These are phyloP conservation scores for Dunaliella primolecta DNA, from an alignment of 139 green algal genomes.

Conservation along the genomic window DNA sequence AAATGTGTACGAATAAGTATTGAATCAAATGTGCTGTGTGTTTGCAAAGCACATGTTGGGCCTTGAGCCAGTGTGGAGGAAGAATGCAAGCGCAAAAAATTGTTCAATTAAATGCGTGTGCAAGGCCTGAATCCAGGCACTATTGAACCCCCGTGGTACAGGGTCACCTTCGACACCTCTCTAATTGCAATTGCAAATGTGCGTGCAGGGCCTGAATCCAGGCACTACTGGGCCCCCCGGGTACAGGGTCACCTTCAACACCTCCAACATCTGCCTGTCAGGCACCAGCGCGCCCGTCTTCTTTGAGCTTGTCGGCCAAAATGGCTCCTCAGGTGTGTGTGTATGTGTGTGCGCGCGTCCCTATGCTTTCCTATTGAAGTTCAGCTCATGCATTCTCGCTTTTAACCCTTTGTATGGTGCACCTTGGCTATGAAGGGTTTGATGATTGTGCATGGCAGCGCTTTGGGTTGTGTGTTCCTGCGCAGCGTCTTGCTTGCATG, in stretches of 20 bases:
- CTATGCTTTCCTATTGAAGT: not conserved
- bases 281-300: conserved; percentile 50
- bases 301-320: conserved; percentile 70
- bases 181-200: no score
- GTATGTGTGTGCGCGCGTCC: not conserved
- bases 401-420: not conserved
- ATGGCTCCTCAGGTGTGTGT: conserved; percentile 34
- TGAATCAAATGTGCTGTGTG: no score
- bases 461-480: no score
- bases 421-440: not conserved
- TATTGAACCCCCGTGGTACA: conserved; percentile 47
- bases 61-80: no score
- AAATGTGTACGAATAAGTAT: no score
- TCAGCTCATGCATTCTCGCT: not conserved
- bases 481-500: not conserved
- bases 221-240: conserved; percentile 31
- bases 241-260: conserved; percentile 57
- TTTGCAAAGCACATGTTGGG: no score
- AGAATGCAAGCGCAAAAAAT: no score
- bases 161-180: conserved; percentile 49
- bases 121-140: not conserved
- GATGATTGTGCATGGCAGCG: no score
- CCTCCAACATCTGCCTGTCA: conserved; percentile 39
- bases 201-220: not conserved
- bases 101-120: no score